phyloP scores from a whole-genome alignment of 148 eudicot species.

The Persicaria maculosa region DNA sequence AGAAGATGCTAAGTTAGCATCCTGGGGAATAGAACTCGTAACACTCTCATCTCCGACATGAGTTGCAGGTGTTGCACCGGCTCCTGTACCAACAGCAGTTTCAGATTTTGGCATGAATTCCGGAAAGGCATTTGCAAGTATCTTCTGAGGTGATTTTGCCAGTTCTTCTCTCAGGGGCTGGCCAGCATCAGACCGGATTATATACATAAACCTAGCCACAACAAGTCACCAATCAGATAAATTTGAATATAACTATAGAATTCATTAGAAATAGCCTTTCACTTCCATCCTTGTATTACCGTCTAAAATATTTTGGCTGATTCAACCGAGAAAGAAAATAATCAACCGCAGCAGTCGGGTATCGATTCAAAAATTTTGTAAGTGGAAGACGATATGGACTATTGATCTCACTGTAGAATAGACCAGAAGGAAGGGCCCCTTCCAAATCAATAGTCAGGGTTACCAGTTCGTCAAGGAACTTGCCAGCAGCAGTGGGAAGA shows the following conservation, averaged over 20 bases:
- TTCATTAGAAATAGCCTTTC: not conserved
- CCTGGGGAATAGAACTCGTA: conserved; percentile 41
- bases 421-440: conserved; percentile 85
- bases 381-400: conserved; percentile 97
- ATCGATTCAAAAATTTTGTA: conserved; percentile 82
- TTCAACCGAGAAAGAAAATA: conserved; percentile 88
- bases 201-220: conserved; percentile 49
- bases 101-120: conserved; percentile 61
- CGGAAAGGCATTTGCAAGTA: conserved; percentile 72
- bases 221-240: not conserved
- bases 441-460: conserved; percentile 93
- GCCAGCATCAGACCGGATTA: conserved; percentile 89
- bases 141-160: conserved; percentile 85
- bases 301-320: conserved; percentile 82
- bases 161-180: conserved; percentile 94
- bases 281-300: conserved; percentile 34
- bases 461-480: conserved; percentile 95
- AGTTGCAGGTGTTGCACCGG: conserved; percentile 32
- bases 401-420: conserved; percentile 91
- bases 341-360: conserved; percentile 77
- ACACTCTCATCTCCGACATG: conserved; percentile 45
- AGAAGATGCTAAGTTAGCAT: conserved; percentile 37
- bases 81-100: conserved; percentile 44
- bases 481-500: conserved; percentile 94
- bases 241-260: not conserved